phyloP scores from a whole-genome alignment of 805 yeast species.

The Barnettozyma pratensis region DNA sequence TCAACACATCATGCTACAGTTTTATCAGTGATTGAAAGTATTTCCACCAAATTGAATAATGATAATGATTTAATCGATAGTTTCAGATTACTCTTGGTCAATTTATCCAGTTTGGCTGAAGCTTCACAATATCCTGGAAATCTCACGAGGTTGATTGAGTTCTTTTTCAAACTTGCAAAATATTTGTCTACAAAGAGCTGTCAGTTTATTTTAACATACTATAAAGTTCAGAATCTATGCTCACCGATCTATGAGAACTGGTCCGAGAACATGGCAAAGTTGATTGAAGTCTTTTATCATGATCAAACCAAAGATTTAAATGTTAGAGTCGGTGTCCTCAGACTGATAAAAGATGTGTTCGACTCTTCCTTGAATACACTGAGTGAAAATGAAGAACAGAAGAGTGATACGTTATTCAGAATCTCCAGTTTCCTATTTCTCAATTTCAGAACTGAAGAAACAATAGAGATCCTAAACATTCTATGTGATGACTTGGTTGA shows the following conservation, averaged over 20 bases:
- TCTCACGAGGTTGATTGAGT: constrained; percentile 34
- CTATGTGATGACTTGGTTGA: constrained; percentile 26
- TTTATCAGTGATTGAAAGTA: constrained; percentile 14
- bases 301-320: constrained; percentile 18
- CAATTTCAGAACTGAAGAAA: constrained; percentile 15
- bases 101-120: constrained; percentile 29
- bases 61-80: constrained; percentile 26
- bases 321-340: constrained; percentile 30
- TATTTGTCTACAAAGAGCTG: constrained; percentile 34
- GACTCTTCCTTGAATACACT: constrained; percentile 17
- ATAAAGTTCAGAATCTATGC: constrained; percentile 46
- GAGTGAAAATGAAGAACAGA: constrained; percentile 6
- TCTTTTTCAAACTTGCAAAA: constrained; percentile 34
- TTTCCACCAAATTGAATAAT: constrained; percentile 21
- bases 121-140: constrained; percentile 35
- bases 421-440: constrained; percentile 14
- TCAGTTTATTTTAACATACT: constrained; percentile 42
- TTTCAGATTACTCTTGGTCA: constrained; percentile 32
- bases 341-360: constrained; percentile 21
- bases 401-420: constrained; percentile 11
- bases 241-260: constrained; percentile 48
- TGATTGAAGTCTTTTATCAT: constrained; percentile 42
- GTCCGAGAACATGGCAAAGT: constrained; percentile 39
- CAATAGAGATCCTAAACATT: constrained; percentile 27
- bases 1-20: constrained; percentile 18